A percentile compares a stretch with the other conserved stretches of the same genome.
phyloP scores from a whole-genome alignment of 2,329 filamentous ascomycete species.

The Cladosporium sp. region DNA sequence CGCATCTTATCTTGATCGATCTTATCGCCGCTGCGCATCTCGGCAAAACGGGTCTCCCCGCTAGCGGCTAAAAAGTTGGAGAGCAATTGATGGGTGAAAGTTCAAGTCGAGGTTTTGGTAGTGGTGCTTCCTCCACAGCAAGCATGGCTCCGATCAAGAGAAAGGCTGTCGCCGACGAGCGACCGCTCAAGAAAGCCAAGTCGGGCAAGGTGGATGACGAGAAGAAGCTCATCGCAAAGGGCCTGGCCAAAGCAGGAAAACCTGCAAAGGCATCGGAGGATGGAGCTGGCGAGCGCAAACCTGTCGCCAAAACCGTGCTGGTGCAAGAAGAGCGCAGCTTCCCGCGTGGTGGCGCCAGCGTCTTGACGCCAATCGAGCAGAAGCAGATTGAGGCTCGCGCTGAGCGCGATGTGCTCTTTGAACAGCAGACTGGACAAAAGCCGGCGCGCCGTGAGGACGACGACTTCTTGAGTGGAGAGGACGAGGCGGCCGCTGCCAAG shows the following conservation, averaged over 20 bases:
- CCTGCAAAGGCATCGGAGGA: conserved; percentile 19
- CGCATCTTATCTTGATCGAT: too few relatives aligned
- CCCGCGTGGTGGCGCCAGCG: conserved; percentile 83
- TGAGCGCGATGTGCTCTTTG: conserved; percentile 84
- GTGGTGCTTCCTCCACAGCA: conserved; percentile 1
- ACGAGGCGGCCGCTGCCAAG: conserved; percentile 30
- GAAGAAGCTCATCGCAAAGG: conserved; percentile 15
- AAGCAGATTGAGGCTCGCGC: conserved; percentile 96
- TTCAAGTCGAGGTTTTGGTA: background rate
- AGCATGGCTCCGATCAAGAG: conserved; percentile 45
- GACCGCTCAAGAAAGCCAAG: conserved; percentile 32
- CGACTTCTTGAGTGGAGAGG: conserved; percentile 41
- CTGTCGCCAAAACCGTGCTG: conserved; percentile 43
- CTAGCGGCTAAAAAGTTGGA: background rate
- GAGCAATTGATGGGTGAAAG: background rate
- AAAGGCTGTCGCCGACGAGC: conserved; percentile 39
- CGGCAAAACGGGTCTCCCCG: background rate
- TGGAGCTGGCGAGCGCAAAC: conserved; percentile 24
- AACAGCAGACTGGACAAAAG: conserved; percentile 66
- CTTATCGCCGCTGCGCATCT: background rate
- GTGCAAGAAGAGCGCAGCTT: conserved; percentile 84
- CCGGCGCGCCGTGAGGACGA: conserved; percentile 42
- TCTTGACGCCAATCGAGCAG: conserved; percentile 88
- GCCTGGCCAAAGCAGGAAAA: conserved; percentile 20
- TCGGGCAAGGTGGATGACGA: conserved; percentile 23